phyloP scores from a whole-genome alignment of 495 filamentous ascomycete species.

The Hyphodiscus hymeniophilus region DNA sequence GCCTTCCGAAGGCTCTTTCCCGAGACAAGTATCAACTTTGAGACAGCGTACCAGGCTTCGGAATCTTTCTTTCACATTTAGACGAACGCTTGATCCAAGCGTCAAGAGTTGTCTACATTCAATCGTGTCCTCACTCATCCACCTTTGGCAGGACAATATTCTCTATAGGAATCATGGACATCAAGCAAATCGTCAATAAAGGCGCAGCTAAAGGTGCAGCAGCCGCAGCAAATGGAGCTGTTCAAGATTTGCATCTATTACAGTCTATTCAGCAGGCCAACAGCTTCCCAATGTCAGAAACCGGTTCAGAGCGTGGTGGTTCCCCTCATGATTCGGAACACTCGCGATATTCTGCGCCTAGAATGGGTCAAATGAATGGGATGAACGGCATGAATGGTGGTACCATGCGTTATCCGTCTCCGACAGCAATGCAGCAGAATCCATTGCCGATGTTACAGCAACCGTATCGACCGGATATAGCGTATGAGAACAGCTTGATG shows the following conservation, averaged over 20 bases:
- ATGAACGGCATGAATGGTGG: conserved; percentile 28
- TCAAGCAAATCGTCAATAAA: conserved; percentile 64
- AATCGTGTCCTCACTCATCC: neutral
- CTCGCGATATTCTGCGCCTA: conserved; percentile 42
- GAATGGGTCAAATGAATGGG: conserved; percentile 23
- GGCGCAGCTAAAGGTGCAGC: conserved; percentile 39
- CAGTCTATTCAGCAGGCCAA: conserved; percentile 48
- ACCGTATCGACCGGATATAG: conserved; percentile 33
- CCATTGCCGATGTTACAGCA: conserved; percentile 50
- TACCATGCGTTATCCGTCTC: conserved; percentile 49
- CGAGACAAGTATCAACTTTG: conserved; percentile 16
- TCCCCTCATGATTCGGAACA: conserved; percentile 66
- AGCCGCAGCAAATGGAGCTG: conserved; percentile 14
- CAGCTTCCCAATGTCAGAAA: conserved; percentile 37
- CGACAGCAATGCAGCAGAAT: conserved; percentile 43
- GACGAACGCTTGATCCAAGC: conserved; percentile 25
- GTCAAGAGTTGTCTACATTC: conserved; percentile 17
- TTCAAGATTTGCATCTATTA: conserved; percentile 39
- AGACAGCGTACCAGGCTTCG: conserved; percentile 13
- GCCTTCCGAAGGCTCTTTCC: conserved; percentile 12
- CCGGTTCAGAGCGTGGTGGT: conserved; percentile 57
- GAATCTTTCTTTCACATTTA: conserved; percentile 11
- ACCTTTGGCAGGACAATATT: neutral
- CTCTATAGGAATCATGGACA: conserved; percentile 43
- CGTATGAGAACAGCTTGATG: conserved; percentile 26